Evolutionary conservation across 257 asterid genomes (phyloP).

Genomic region (Solanum ossicruentum): DNA sequence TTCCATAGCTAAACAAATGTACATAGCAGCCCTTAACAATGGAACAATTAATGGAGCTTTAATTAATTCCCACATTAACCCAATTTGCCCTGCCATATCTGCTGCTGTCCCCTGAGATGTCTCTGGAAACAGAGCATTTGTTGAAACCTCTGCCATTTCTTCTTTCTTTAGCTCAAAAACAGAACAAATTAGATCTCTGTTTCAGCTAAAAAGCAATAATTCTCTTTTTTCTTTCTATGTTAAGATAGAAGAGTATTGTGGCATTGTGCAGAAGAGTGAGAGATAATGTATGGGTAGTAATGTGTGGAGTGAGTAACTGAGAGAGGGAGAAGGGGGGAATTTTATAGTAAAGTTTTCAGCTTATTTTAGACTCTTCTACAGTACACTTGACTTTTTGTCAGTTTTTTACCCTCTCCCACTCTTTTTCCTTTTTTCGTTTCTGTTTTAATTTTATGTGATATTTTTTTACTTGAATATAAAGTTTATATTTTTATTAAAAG

Average conservation of each 20-base stretch:
- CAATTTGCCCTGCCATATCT: slow-evolving; percentile 50
- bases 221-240: neutral
- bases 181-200: neutral
- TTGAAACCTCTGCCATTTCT: neutral
- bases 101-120: slow-evolving; percentile 30
- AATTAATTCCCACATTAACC: slow-evolving; percentile 74
- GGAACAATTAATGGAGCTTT: slow-evolving; percentile 77
- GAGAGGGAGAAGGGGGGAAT: neutral
- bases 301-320: slow-evolving; percentile 18
- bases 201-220: neutral
- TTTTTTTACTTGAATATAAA: neutral
- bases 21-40: slow-evolving; percentile 41
- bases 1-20: slow-evolving; percentile 68
- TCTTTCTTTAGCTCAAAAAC: neutral
- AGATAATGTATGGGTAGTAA: neutral
- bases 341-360: neutral
- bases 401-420: neutral
- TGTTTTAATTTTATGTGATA: neutral
- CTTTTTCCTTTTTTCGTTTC: fast-evolving
- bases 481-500: too few species aligned
- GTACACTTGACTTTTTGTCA: slow-evolving; percentile 2
- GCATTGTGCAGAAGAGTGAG: neutral
- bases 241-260: neutral
- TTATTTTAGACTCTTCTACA: neutral
- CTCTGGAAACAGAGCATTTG: neutral